Evolutionary conservation across 208 protist genomes (phyloP), one percentile per base, ranked within the genome.

Genomic region (Zelonia costaricensis): DNA sequence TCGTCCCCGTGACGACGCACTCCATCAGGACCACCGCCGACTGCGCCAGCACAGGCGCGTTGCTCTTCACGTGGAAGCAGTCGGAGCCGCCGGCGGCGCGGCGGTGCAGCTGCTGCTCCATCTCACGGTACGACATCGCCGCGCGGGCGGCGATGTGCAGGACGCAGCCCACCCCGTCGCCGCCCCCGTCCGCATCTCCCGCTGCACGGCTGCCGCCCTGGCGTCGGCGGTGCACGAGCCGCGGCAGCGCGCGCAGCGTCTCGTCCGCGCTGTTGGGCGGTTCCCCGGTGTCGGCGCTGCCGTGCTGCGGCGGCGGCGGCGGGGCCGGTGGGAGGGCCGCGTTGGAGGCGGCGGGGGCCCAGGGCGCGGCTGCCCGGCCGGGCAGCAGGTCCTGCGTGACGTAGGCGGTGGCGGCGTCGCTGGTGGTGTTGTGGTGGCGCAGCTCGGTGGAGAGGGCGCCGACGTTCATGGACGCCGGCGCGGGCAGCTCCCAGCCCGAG

Each of bases 11-110:
- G 35, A 40, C 47, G 56, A 86, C 70, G 13, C 72, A 76, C 66
- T 93, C 86, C 68, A 91, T 81, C 61, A 91, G 84, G 39, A 86
- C 69, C 10, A 91, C 62, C 12, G 80, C 87, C 25, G 51, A 59
- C 49, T 73, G 61, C 22, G 71, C 74, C 35, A 73, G 54, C 38
- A 90, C 61, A 1, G 87, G 69, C 0, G 63, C 39, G 58, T 76
- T 66, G 43, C 73, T 88, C 53, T 86, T 85, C 0, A 93, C 49
- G 61, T 93, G 87, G 44, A 85, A 80, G 42, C 76, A 62, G 28
- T 71, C 64, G 9, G 64, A 62, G 7, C 39, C 47, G 18, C 64
- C 64, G 23, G 70, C 49, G 18, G 56, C 27, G 56, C 63, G 65
- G 25, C 48, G 65, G 51, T 56, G 43, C 58, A 56, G 30, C 43